Conservation (phyloP, 2,329 filamentous ascomycete genomes). For the Drechslerella coelobrocha region DNA sequence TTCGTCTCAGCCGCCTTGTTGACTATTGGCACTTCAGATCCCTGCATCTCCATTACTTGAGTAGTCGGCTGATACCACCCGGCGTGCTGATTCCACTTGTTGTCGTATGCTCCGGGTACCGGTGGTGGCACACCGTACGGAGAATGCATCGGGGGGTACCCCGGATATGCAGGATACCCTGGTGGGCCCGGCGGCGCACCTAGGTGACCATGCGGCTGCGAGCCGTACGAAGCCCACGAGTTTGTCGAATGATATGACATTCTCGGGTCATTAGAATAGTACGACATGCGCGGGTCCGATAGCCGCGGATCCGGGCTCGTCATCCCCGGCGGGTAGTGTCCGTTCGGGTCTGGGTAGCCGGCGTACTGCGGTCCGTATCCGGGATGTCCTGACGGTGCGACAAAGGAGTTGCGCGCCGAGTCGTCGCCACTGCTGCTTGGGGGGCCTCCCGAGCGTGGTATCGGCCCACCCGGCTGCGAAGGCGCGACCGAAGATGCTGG, state of each 20-base stretch:
- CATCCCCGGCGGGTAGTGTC: conserved; percentile 9
- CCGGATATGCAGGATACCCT: conserved; percentile 20
- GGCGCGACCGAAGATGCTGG: neutral
- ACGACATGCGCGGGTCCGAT: conserved; percentile 24
- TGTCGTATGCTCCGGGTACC: too few relatives aligned
- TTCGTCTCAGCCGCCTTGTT: conserved; percentile 6
- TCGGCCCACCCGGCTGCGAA: neutral
- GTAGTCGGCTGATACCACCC: conserved; percentile 37
- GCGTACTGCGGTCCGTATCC: conserved; percentile 1
- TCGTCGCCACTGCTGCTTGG: neutral
- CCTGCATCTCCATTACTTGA: conserved; percentile 28
- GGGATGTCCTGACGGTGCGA: conserved; percentile 8
- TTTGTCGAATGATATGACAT: conserved; percentile 29
- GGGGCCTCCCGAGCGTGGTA: neutral
- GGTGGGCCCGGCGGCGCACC: conserved; percentile 16
- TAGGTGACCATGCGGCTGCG: conserved; percentile 4
- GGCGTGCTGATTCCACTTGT: conserved; percentile 18
- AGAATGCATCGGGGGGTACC: neutral
- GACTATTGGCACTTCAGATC: conserved; percentile 20
- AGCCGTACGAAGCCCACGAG: conserved; percentile 28
- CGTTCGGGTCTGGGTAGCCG: conserved; percentile 6
- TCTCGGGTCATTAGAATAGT: conserved; percentile 23
- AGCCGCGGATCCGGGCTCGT: conserved; percentile 22
- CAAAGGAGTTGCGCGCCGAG: neutral
- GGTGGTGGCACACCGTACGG: neutral